Percentiles rank a stretch among this genome's conserved stretches.
phyloP scores from a whole-genome alignment of 148 eudicot genomes.

The Heliosperma pusillum region DNA sequence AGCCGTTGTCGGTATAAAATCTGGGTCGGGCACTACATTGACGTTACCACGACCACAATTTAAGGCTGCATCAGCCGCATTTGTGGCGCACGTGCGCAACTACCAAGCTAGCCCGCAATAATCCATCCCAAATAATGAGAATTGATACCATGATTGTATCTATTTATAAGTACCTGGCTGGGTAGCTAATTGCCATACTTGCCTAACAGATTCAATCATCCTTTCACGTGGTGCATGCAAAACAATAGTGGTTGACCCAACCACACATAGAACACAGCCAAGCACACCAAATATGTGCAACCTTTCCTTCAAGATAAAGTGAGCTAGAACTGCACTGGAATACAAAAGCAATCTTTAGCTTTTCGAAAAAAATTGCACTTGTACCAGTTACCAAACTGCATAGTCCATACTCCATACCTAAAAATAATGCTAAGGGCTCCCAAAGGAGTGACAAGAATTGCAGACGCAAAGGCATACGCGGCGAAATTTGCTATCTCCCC shows the following conservation, averaged over 20 bases:
- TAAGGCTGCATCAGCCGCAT: too few species aligned
- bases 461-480: constrained; percentile 97
- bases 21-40: too few species aligned
- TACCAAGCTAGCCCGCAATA: too few species aligned
- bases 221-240: constrained; percentile 86
- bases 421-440: constrained; percentile 92
- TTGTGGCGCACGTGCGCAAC: too few species aligned
- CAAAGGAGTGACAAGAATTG: constrained; percentile 92
- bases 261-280: constrained; percentile 89
- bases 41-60: too few species aligned
- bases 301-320: constrained; percentile 72
- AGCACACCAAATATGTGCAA: constrained; percentile 87
- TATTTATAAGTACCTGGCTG: constrained; percentile 56
- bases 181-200: constrained; percentile 81
- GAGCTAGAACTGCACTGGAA: constrained; percentile 96
- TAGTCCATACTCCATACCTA: constrained; percentile 62
- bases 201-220: constrained; percentile 66
- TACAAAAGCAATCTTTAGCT: constrained; percentile 24
- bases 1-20: background rate
- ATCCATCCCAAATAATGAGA: background rate
- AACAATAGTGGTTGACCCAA: constrained; percentile 83
- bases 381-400: background rate
- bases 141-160: background rate
- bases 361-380: background rate
- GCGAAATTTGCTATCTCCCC: constrained; percentile 96